Conservation (phyloP, 164 flowering plant species). For the Magnolia sinica region DNA sequence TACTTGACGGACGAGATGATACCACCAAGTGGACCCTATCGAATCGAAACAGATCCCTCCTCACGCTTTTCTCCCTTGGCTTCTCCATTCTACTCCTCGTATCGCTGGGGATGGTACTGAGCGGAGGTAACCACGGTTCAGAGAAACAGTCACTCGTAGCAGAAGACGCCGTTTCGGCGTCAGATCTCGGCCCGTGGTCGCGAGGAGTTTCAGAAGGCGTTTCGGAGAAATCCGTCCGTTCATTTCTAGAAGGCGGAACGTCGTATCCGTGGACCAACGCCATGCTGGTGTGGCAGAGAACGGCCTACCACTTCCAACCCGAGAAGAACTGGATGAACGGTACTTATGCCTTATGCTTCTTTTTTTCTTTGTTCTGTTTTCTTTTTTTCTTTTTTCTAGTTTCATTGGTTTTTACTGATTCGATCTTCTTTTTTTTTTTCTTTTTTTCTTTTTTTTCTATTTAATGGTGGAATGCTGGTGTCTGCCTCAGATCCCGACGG, state of each 20-base stretch:
- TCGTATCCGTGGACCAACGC: conserved; percentile 20
- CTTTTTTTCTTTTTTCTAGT: neutral
- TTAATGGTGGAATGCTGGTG: conserved; percentile 12
- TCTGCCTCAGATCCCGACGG: conserved; percentile 64
- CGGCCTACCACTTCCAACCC: conserved; percentile 74
- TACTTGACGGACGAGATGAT: neutral
- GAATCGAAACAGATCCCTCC: neutral
- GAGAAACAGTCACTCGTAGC: neutral
- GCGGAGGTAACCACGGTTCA: neutral
- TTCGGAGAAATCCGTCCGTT: conserved; percentile 15
- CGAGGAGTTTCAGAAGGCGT: conserved; percentile 19
- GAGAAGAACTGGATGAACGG: conserved; percentile 91
- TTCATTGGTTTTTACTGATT: neutral
- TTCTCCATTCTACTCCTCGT: conserved; percentile 1
- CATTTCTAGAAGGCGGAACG: neutral
- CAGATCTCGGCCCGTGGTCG: neutral
- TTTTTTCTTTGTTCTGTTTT: neutral
- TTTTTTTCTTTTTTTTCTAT: neutral
- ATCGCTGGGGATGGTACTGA: neutral
- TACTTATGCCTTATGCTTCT: neutral
- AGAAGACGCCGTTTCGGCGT: neutral
- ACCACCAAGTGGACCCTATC: neutral
- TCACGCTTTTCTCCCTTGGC: neutral
- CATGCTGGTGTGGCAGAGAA: conserved; percentile 26
- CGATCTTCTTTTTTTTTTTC: neutral